Conservation (phyloP, 2,329 filamentous ascomycete genomes). For the Pseudogymnoascus sp. region DNA sequence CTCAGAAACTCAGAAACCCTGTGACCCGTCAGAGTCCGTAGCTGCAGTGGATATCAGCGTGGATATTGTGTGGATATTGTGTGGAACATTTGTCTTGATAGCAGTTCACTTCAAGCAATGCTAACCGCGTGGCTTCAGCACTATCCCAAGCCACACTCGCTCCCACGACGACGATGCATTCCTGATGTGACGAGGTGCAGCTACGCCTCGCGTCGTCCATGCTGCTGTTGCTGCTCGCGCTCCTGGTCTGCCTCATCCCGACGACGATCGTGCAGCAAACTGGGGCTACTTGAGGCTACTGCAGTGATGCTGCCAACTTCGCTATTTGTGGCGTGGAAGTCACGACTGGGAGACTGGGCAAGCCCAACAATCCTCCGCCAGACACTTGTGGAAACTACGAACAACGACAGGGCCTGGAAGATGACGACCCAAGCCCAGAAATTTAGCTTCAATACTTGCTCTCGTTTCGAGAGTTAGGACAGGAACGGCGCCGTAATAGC, state of each 20-base stretch:
- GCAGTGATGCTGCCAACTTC: background rate
- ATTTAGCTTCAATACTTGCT: background rate
- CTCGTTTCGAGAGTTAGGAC: background rate
- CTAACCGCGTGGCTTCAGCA: slow-evolving; percentile 3
- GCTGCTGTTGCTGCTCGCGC: background rate
- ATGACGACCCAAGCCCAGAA: background rate
- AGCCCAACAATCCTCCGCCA: background rate
- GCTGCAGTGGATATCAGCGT: background rate
- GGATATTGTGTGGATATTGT: background rate
- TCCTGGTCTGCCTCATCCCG: background rate
- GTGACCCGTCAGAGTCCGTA: background rate
- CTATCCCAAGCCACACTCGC: background rate
- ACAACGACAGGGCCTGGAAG: background rate
- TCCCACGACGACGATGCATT: background rate
- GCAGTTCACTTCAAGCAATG: background rate
- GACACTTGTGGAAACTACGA: background rate
- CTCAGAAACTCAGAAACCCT: background rate
- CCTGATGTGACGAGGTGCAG: background rate
- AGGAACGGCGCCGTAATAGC: background rate
- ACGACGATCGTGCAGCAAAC: background rate
- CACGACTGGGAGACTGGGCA: background rate
- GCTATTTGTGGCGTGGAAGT: background rate
- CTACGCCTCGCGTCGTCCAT: background rate
- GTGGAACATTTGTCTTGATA: background rate
- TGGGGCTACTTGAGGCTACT: background rate